Evolutionary conservation across 2,329 filamentous ascomycete genomes (phyloP), one percentile per base, ranked within the genome.

Genomic region (Aspergillus sp.): DNA sequence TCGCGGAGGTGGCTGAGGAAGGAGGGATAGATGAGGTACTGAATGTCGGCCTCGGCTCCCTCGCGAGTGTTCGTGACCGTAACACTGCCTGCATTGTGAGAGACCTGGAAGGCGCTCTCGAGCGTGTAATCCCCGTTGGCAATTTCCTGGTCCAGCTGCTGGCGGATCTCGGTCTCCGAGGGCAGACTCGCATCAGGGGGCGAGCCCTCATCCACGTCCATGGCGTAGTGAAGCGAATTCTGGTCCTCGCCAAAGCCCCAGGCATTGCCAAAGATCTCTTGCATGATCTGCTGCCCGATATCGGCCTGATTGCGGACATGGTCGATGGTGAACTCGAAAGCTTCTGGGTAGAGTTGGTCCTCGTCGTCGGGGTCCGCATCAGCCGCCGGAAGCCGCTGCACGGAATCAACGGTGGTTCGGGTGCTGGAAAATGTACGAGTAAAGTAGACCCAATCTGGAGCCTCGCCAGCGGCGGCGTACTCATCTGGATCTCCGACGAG

Each of bases 391-490:
- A 48, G 13, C 41, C 31, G 19, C 11, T 54, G 57, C 13, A 7
- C n/a, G 2, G 46, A 8, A 23, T 58, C 57, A 34, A 46, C 46
- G 15, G 49, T 11, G 30, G 11, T 19, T 13, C 51, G 19, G 6
- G 54, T 60, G 30, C 25, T 59, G 30, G 66, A 56, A 54, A 68
- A 66, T 5, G 55, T 41, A 38, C 66, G 63, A n/a, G 63, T 67
- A 57, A 67, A 68, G 15, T 54, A 61, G 3, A 68, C 57, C 15
- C 28, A 47, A 3, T 68, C 64, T 1, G 64, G 64, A 7, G 49
- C 64, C 25, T 57, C 57, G 17, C 61, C 63, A 1, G 52, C 49
- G 23, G 53, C 57, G 4, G 41, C 53, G 28, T 38, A 30, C 38
- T 31, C 38, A n/a, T 64, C 57, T 0, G 22, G n/a, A 43, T 64